Conservation (phyloP, 768 basidiomycete species). For the Auriscalpium vulgare region DNA sequence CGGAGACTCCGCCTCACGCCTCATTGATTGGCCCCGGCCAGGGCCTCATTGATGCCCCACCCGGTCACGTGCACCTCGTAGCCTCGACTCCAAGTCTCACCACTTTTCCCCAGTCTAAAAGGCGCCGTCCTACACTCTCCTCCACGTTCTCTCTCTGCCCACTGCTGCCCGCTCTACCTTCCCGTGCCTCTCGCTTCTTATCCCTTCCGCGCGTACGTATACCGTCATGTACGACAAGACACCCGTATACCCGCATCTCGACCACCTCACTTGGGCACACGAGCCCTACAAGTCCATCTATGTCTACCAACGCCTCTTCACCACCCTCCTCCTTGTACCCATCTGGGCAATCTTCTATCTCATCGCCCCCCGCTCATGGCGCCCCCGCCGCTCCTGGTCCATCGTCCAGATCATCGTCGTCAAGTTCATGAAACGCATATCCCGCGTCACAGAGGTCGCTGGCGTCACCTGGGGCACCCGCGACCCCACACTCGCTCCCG, state of each 20-base stretch:
- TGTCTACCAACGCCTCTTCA: constrained; percentile 38
- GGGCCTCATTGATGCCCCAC: no score
- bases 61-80: no score
- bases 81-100: no score
- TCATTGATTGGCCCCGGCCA: no score
- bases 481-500: constrained; percentile 33
- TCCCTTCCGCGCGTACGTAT: not conserved
- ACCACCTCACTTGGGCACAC: constrained; percentile 34
- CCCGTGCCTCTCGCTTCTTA: not conserved
- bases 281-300: constrained; percentile 41
- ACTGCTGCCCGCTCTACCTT: not conserved
- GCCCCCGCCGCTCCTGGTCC: constrained; percentile 45
- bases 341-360: constrained; percentile 37
- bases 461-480: constrained; percentile 49
- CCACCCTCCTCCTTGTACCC: constrained; percentile 39
- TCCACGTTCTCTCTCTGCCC: no score
- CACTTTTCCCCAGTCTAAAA: no score
- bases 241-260: constrained; percentile 34
- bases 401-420: constrained; percentile 41
- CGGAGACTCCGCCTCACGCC: no score
- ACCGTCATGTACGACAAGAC: constrained; percentile 19
- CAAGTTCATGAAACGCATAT: constrained; percentile 44
- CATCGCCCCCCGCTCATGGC: constrained; percentile 32
- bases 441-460: constrained; percentile 46
- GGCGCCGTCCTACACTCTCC: no score